These are phyloP conservation scores for Talaromyces amestolkiae DNA, from an alignment of 2,329 filamentous ascomycete genomes.

Conservation along the genomic window DNA sequence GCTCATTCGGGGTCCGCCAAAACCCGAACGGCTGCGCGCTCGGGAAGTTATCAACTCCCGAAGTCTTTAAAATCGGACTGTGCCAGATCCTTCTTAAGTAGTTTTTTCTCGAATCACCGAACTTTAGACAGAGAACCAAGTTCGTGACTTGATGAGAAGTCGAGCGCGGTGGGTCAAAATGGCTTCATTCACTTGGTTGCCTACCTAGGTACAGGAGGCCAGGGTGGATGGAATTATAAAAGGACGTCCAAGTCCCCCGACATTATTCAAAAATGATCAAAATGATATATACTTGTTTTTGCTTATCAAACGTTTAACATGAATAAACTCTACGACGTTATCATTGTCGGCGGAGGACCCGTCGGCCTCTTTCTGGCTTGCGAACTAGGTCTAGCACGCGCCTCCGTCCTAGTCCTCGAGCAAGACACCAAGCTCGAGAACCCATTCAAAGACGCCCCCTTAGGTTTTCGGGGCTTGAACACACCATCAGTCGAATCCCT, in stretches of 20 bases:
- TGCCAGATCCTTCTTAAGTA: not conserved
- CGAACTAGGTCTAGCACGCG: conserved; percentile 34
- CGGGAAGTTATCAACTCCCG: conserved; percentile 2
- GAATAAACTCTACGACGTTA: conserved; percentile 19
- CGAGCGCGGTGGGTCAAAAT: not conserved
- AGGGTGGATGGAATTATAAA: not conserved
- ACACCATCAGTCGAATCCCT: conserved; percentile 36
- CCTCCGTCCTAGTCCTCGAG: conserved; percentile 42
- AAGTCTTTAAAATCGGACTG: not conserved
- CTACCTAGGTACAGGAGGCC: not conserved
- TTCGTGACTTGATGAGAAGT: not conserved
- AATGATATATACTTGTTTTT: not conserved
- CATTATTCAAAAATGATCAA: not conserved
- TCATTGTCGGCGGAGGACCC: conserved; percentile 22
- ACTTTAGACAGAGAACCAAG: not conserved
- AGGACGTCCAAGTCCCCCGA: not conserved
- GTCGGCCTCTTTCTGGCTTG: conserved; percentile 28
- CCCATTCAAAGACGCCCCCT: conserved; percentile 29
- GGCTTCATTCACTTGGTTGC: not conserved
- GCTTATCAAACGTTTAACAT: not conserved
- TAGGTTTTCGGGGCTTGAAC: conserved; percentile 32
- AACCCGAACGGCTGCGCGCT: conserved; percentile 1
- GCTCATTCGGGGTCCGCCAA: not conserved
- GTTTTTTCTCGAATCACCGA: not conserved
- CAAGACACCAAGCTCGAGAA: conserved; percentile 21